Conservation (phyloP, 805 yeast genomes). For the Saccharomycopsis javanensis region DNA sequence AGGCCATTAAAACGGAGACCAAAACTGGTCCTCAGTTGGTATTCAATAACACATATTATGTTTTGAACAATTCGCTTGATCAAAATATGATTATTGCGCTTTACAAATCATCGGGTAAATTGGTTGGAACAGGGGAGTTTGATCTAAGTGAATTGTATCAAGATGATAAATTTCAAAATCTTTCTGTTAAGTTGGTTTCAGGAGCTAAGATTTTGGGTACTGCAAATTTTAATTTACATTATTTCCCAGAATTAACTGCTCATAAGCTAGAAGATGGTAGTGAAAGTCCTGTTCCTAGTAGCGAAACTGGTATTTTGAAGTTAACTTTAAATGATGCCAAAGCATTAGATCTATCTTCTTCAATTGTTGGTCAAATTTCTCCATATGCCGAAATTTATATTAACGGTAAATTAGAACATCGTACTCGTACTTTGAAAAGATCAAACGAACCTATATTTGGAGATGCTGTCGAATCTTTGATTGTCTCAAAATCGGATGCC, state of each 20-base stretch:
- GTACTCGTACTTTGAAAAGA: conserved; percentile 52
- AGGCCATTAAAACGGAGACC: conserved; percentile 39
- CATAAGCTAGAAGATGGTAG: conserved; percentile 19
- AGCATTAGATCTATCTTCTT: conserved; percentile 41
- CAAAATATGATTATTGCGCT: conserved; percentile 37
- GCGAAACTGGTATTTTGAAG: conserved; percentile 70
- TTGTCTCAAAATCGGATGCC: conserved; percentile 51
- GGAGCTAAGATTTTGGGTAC: conserved; percentile 30
- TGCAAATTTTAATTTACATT: conserved; percentile 42
- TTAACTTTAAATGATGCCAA: conserved; percentile 51
- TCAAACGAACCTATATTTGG: conserved; percentile 70
- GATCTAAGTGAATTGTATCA: conserved; percentile 44
- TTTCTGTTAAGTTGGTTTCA: conserved; percentile 6
- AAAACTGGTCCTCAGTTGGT: conserved; percentile 51
- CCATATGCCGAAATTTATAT: conserved; percentile 62
- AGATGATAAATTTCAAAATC: conserved; percentile 40
- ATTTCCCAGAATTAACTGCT: conserved; percentile 17
- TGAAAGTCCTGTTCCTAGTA: conserved; percentile 33
- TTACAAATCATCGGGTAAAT: conserved; percentile 10
- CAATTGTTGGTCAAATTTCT: conserved; percentile 37
- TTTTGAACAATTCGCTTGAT: conserved; percentile 47
- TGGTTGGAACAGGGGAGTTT: conserved; percentile 22
- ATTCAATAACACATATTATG: conserved; percentile 56
- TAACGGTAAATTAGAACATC: conserved; percentile 45
- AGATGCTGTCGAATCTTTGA: conserved; percentile 48